phyloP scores from a whole-genome alignment of 345 rosid species.

The Clarkia xantiana region DNA sequence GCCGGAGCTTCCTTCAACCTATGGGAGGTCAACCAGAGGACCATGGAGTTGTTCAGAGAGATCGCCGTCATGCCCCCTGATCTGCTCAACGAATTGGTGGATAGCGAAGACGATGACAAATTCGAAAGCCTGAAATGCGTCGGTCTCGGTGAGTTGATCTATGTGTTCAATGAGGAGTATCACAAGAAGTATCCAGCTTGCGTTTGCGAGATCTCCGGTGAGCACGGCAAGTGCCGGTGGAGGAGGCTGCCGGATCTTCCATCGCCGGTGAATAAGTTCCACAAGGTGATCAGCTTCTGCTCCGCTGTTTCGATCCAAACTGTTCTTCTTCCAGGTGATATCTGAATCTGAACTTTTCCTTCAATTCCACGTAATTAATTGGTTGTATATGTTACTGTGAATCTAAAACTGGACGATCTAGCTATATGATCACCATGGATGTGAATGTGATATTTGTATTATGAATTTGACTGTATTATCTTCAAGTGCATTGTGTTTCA shows the following conservation, averaged over 20 bases:
- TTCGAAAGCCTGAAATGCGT: conserved; percentile 74
- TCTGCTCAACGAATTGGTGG: conserved; percentile 47
- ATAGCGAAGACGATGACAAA: conserved; percentile 50
- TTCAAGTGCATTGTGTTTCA: too few relatives aligned
- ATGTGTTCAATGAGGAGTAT: conserved; percentile 67
- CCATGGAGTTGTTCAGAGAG: conserved; percentile 59
- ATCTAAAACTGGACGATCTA: too few relatives aligned
- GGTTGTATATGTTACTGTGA: too few relatives aligned
- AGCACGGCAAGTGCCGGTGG: conserved; percentile 36
- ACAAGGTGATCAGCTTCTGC: conserved; percentile 66
- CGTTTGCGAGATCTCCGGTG: conserved; percentile 41
- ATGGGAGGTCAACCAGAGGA: conserved; percentile 44
- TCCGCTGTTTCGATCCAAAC: conserved; percentile 38
- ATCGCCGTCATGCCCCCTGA: conserved; percentile 57
- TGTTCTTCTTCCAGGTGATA: conserved; percentile 21
- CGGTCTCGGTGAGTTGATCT: conserved; percentile 57
- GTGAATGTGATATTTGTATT: too few relatives aligned
- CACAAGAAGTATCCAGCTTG: conserved; percentile 85
- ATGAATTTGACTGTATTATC: too few relatives aligned
- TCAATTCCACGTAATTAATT: too few relatives aligned
- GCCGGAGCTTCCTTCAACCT: conserved; percentile 47
- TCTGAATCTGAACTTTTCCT: neutral
- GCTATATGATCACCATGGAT: too few relatives aligned
- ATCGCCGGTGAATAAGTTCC: conserved; percentile 70
- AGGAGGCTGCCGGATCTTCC: conserved; percentile 61